These are phyloP conservation scores for Theobroma grandiflorum DNA, from an alignment of 441 rosid genomes.

Conservation along the genomic window DNA sequence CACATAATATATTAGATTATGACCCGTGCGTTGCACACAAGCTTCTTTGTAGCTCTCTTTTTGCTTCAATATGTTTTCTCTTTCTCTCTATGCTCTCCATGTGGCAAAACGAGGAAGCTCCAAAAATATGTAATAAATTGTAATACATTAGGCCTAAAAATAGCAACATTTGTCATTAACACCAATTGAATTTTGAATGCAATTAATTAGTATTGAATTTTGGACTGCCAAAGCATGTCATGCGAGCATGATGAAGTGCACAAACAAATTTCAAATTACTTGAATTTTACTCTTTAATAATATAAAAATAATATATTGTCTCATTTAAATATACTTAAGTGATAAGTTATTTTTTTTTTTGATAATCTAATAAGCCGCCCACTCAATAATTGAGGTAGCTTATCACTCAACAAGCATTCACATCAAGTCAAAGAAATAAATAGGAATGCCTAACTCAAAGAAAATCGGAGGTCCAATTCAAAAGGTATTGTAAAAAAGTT, in stretches of 20 bases:
- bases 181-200: too few species aligned
- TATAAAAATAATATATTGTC: too few species aligned
- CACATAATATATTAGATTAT: too few species aligned
- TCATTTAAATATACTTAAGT: background rate
- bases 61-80: too few species aligned
- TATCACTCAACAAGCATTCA: background rate
- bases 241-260: background rate
- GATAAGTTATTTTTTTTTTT: background rate
- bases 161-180: background rate
- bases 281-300: background rate
- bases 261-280: background rate
- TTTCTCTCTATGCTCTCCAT: too few species aligned
- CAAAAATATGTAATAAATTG: too few species aligned
- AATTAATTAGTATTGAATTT: background rate
- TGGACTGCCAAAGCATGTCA: background rate
- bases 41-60: too few species aligned
- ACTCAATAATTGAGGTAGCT: background rate
- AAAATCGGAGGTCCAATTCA: background rate
- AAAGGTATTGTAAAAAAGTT: background rate
- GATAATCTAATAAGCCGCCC: background rate
- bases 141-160: background rate
- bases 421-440: background rate
- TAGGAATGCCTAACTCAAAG: background rate
- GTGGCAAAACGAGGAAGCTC: too few species aligned
- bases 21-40: too few species aligned